Evolutionary conservation across 352 stramenopile species (phyloP), one percentile per base, ranked within the genome.

Genomic region (Phytophthora vignae): DNA sequence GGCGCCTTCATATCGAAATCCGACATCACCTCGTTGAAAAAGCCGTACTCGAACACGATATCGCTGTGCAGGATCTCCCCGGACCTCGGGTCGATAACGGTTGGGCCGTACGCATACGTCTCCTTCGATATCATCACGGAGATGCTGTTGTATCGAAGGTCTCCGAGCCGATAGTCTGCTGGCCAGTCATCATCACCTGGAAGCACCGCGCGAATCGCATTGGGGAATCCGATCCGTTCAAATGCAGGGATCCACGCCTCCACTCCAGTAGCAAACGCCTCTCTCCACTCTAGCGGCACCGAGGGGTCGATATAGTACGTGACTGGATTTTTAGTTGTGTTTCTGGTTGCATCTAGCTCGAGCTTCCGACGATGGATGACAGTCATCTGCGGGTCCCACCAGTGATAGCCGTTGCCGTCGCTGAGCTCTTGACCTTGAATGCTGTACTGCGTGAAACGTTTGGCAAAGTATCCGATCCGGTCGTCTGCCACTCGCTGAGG

Each of bases 11-110:
- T 7, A 53, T 87, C 78, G 40, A 94, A 91, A 42, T 88, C 76
- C 6, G 58, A 14, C 55, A 94, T 79, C 2, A 83, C 90, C 22
- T 80, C 77, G 31, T 95, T 81, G 64, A 97, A 90, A 74, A 96
- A 97, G 0, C 90, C 90, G 64, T 93, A 93, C 58, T 94, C 89
- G 31, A 97, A 95, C 9, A 89, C 74, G 59, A 97, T 96, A 60
- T 93, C 84, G 60, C 86, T 95, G 73, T 94, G 84, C 8, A 97
- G 72, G 33, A 97, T 97, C 78, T 97, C 90, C 0, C 92, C 88
- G 4, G 78, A 94, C 9, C 90, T 82, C 14, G 89, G 88, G 58
- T 97, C 90, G 17, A 90, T 81, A n/a, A 95, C 72, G 0, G 69
- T 78, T 6, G 88, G 86, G 0, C 86, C 90, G 10, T 89, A 67